A percentile compares a stretch with the other conserved stretches of the same genome.
Evolutionary conservation across 2,329 filamentous ascomycete species (phyloP).

Genomic region (Pezicula rhizophila): DNA sequence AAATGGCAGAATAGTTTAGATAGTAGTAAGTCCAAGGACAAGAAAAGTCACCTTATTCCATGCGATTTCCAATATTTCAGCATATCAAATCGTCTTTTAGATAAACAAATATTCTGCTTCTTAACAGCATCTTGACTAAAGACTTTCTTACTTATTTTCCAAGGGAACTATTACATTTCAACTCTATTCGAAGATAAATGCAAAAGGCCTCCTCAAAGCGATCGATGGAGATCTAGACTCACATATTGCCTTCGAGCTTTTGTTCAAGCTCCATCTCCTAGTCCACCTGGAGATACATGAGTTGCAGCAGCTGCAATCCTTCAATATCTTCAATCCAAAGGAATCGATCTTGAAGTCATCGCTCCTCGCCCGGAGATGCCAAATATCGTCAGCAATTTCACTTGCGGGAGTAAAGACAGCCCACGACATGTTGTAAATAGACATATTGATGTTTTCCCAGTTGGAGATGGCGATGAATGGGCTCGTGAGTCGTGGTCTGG

Average conservation of each 20-base stretch:
- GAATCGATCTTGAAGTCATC: slow-evolving; percentile 23
- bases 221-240: slow-evolving; percentile 21
- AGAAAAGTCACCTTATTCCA: too few relatives aligned
- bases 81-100: background rate
- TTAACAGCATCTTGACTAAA: too few relatives aligned
- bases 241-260: slow-evolving; percentile 27
- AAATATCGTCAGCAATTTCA: slow-evolving; percentile 30
- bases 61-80: too few relatives aligned
- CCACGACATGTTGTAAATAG: slow-evolving; percentile 34
- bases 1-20: too few relatives aligned
- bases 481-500: slow-evolving; percentile 32
- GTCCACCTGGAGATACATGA: slow-evolving; percentile 32
- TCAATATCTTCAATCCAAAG: slow-evolving; percentile 21
- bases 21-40: too few relatives aligned
- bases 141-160: too few relatives aligned
- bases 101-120: background rate
- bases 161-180: background rate
- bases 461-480: slow-evolving; percentile 29
- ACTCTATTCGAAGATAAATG: background rate
- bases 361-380: slow-evolving; percentile 25
- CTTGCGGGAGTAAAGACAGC: slow-evolving; percentile 11
- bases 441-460: slow-evolving; percentile 37
- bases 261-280: slow-evolving; percentile 30
- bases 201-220: slow-evolving; percentile 16
- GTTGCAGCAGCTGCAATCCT: slow-evolving; percentile 28